Evolutionary conservation across 108 stramenopile genomes (phyloP).

Genomic region (Epithemia pelagica): DNA sequence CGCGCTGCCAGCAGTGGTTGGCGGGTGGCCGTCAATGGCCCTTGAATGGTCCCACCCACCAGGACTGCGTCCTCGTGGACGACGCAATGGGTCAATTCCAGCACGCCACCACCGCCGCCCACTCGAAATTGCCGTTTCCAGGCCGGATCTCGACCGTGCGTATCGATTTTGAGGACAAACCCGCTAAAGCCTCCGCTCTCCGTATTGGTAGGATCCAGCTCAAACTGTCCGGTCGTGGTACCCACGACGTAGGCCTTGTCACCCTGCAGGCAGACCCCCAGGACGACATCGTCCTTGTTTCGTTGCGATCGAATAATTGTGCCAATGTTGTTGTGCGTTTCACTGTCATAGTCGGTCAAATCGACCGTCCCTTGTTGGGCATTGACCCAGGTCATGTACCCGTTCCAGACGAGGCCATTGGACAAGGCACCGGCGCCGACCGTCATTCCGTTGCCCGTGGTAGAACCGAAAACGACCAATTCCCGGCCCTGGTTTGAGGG

Average conservation of each 20-base stretch:
- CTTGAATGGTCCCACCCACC: no score
- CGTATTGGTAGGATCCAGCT: neutral
- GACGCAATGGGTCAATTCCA: no score
- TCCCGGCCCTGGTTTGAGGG: no score
- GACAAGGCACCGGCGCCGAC: slow-evolving; percentile 12
- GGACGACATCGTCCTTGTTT: slow-evolving; percentile 6
- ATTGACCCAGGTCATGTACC: slow-evolving; percentile 11
- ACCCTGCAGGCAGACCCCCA: slow-evolving; percentile 8
- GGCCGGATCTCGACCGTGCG: slow-evolving; percentile 1
- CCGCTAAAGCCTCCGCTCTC: slow-evolving; percentile 14
- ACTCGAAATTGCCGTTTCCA: slow-evolving; percentile 14
- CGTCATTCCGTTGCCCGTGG: no score
- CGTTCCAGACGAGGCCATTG: slow-evolving; percentile 16
- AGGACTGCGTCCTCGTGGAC: no score
- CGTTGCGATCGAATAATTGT: slow-evolving; percentile 10
- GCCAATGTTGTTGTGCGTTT: neutral
- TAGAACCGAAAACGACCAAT: no score
- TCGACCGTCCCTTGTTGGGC: slow-evolving; percentile 1
- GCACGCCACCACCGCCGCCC: no score
- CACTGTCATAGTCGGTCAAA: neutral
- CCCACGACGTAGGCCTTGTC: slow-evolving; percentile 17
- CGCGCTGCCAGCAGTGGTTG: no score
- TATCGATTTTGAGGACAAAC: slow-evolving; percentile 15
- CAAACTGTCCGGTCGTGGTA: slow-evolving; percentile 12
- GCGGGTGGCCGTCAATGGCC: no score